Evolutionary conservation across 2,329 filamentous ascomycete species (phyloP).

Genomic region (Pyrenophora seminiperda): DNA sequence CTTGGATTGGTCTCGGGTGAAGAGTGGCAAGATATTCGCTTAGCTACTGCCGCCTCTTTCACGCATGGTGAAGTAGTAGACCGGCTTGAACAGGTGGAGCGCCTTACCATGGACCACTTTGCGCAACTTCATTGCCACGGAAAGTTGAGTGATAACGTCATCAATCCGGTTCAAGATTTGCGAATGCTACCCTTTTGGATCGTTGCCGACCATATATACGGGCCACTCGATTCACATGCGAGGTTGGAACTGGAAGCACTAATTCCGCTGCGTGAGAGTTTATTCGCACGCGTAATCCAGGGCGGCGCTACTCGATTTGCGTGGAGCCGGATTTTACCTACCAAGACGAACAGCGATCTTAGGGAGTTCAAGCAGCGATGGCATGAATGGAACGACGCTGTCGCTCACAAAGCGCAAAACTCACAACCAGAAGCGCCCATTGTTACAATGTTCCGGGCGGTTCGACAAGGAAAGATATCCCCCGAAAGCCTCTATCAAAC

Average conservation of each 20-base stretch:
- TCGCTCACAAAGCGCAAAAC: too few species aligned
- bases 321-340: conserved; percentile 34
- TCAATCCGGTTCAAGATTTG: too few species aligned
- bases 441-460: too few species aligned
- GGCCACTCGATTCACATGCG: too few species aligned
- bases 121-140: too few species aligned
- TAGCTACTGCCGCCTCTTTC: conserved; percentile 27
- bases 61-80: neutral
- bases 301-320: conserved; percentile 44
- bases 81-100: neutral
- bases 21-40: conserved; percentile 35
- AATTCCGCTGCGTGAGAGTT: conserved; percentile 36
- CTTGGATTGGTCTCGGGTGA: conserved; percentile 48
- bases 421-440: too few species aligned
- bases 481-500: conserved; percentile 15
- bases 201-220: conserved; percentile 19
- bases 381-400: conserved; percentile 42
- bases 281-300: conserved; percentile 43
- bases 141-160: too few species aligned
- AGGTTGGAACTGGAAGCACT: conserved; percentile 21
- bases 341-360: conserved; percentile 27
- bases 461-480: too few species aligned
- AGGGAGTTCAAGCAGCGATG: conserved; percentile 14
- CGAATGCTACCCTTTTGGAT: conserved; percentile 40
- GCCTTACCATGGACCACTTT: conserved; percentile 49